Evolutionary conservation across 768 basidiomycete genomes (phyloP).

Genomic region (Leccinum subgranulosum): DNA sequence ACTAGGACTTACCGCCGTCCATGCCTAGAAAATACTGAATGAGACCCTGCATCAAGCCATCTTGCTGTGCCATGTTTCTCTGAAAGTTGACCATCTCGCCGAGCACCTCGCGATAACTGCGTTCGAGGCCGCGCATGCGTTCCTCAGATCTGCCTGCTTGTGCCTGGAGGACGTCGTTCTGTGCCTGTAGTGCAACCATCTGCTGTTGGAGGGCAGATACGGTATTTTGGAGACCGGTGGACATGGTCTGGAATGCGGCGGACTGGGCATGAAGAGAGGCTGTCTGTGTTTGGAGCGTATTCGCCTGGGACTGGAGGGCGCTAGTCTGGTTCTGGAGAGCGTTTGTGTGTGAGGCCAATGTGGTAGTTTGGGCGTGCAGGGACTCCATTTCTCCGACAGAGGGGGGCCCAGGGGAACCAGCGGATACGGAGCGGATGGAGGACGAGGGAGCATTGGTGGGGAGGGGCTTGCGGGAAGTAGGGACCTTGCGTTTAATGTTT

Average conservation of each 20-base stretch:
- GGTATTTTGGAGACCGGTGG: slow-evolving; percentile 24
- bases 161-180: slow-evolving; percentile 30
- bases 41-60: slow-evolving; percentile 75
- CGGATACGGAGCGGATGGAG: slow-evolving; percentile 24
- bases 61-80: slow-evolving; percentile 77
- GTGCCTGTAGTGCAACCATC: slow-evolving; percentile 23
- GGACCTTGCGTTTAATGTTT: slow-evolving; percentile 63
- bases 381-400: slow-evolving; percentile 25
- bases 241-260: slow-evolving; percentile 30
- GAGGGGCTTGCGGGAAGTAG: slow-evolving; percentile 32
- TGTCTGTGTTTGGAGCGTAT: slow-evolving; percentile 27
- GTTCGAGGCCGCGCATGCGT: slow-evolving; percentile 56
- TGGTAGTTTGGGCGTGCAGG: slow-evolving; percentile 27
- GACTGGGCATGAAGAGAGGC: slow-evolving; percentile 36
- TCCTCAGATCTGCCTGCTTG: slow-evolving; percentile 40
- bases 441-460: slow-evolving; percentile 27
- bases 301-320: slow-evolving; percentile 26
- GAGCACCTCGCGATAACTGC: slow-evolving; percentile 65
- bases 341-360: slow-evolving; percentile 29
- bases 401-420: slow-evolving; percentile 27
- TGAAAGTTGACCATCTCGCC: slow-evolving; percentile 73
- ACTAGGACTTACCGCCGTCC: slow-evolving; percentile 49
- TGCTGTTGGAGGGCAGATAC: slow-evolving; percentile 30
- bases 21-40: slow-evolving; percentile 78
- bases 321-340: slow-evolving; percentile 30